Evolutionary conservation across 1,284 basidiomycete species (phyloP).

Genomic region (Apiotrichum domesticum): DNA sequence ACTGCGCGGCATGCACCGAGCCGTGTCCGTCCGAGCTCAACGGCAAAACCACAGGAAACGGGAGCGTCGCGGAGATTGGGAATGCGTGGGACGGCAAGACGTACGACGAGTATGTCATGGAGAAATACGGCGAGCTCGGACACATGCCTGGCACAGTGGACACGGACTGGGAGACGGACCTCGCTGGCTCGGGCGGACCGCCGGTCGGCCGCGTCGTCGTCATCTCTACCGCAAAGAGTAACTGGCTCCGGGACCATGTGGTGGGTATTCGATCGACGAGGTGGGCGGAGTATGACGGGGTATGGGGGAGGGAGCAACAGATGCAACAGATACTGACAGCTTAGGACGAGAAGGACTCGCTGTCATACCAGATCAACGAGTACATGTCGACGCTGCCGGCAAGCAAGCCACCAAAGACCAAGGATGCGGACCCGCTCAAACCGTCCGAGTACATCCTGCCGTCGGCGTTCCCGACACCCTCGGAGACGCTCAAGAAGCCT

Average conservation of each 20-base stretch:
- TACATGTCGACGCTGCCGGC: slow-evolving; percentile 21
- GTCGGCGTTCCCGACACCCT: slow-evolving; percentile 29
- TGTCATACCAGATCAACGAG: slow-evolving; percentile 57
- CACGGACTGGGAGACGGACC: slow-evolving; percentile 67
- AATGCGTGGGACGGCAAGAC: slow-evolving; percentile 32
- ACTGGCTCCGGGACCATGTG: slow-evolving; percentile 75
- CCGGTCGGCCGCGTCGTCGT: slow-evolving; percentile 73
- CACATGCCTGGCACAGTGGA: slow-evolving; percentile 64
- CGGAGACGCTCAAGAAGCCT: slow-evolving; percentile 18
- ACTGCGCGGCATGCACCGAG: slow-evolving; percentile 68
- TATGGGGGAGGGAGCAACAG: too few species aligned
- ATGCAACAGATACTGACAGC: not conserved
- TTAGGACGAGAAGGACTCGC: slow-evolving; percentile 55
- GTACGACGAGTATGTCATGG: slow-evolving; percentile 30
- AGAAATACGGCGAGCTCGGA: slow-evolving; percentile 57
- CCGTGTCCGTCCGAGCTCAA: slow-evolving; percentile 52
- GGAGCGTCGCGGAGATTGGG: slow-evolving; percentile 19
- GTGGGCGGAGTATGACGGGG: too few species aligned
- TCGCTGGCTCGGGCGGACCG: slow-evolving; percentile 75
- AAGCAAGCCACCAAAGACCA: slow-evolving; percentile 14
- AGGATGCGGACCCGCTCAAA: slow-evolving; percentile 11
- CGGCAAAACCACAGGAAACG: slow-evolving; percentile 52
- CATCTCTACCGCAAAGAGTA: slow-evolving; percentile 78
- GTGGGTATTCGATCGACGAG: slow-evolving; percentile 17
- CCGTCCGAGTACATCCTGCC: slow-evolving; percentile 28